These are phyloP conservation scores for Xylaria sp. DNA, from an alignment of 2,329 filamentous ascomycete genomes.

Conservation along the genomic window DNA sequence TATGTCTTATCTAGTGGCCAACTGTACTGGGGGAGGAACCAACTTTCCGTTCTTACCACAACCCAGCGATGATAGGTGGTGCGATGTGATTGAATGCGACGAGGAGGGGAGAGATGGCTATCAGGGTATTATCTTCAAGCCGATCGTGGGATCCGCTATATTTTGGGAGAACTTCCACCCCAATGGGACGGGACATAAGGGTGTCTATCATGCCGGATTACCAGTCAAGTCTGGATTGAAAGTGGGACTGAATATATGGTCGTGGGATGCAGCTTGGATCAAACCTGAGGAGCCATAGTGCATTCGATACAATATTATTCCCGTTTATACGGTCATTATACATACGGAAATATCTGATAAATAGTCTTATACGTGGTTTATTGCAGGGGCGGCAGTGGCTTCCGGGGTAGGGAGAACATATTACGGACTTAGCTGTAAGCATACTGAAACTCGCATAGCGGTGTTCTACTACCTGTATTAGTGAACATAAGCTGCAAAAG, in stretches of 20 bases:
- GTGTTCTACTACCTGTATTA: too few species aligned
- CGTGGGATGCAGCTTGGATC: constrained; percentile 16
- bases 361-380: too few species aligned
- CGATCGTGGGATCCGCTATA: constrained; percentile 25
- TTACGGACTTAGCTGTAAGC: too few species aligned
- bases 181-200: constrained; percentile 22
- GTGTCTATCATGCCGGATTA: constrained; percentile 25
- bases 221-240: constrained; percentile 28
- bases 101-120: constrained; percentile 21
- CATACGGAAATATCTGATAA: too few species aligned
- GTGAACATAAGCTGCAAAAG: too few species aligned
- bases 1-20: constrained; percentile 27
- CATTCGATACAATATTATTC: too few species aligned
- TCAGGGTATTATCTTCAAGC: constrained; percentile 31
- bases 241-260: constrained; percentile 32
- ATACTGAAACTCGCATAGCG: too few species aligned
- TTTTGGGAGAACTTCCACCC: constrained; percentile 34
- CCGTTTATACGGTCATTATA: too few species aligned
- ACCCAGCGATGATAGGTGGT: constrained; percentile 23
- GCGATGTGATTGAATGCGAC: constrained; percentile 29
- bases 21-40: constrained; percentile 29
- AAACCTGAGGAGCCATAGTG: neutral
- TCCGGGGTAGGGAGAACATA: too few species aligned
- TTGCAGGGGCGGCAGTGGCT: too few species aligned
- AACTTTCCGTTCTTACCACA: constrained; percentile 24